Percentiles rank a stretch among this genome's conserved stretches.
These are phyloP conservation scores for Drechslerella coelobrocha DNA, from an alignment of 2,329 filamentous ascomycete genomes.

Conservation along the genomic window DNA sequence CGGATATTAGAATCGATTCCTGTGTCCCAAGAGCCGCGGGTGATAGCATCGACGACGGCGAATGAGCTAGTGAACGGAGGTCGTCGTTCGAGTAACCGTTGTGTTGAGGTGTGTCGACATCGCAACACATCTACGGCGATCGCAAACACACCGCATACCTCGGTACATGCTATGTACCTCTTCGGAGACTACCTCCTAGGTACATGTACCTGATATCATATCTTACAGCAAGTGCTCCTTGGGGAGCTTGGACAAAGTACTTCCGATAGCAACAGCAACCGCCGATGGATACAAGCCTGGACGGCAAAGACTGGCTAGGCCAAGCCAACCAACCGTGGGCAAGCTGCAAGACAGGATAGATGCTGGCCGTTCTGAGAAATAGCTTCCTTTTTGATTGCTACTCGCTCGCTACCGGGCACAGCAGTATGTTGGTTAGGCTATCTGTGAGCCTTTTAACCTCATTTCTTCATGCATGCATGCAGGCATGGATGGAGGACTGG, in stretches of 20 bases:
- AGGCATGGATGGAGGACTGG: conserved; percentile 1
- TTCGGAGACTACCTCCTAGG: background rate
- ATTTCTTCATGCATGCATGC: conserved; percentile 14
- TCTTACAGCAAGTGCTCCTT: too few species aligned
- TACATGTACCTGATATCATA: too few species aligned
- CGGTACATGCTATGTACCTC: background rate
- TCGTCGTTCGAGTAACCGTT: background rate
- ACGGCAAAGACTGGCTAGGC: conserved; percentile 42
- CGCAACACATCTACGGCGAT: background rate
- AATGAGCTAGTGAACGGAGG: background rate
- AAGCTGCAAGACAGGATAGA: too few species aligned
- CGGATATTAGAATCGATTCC: background rate
- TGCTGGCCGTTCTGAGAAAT: conserved; percentile 43
- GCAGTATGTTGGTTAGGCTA: conserved; percentile 28
- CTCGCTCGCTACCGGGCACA: conserved; percentile 48
- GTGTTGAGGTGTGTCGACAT: background rate
- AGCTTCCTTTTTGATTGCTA: conserved; percentile 33
- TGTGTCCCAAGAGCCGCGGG: background rate
- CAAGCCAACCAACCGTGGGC: conserved; percentile 38
- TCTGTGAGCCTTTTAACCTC: conserved; percentile 47
- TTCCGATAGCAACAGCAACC: conserved; percentile 25
- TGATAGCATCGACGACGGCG: background rate
- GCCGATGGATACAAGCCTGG: conserved; percentile 27
- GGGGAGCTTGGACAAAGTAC: too few species aligned
- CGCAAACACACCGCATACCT: background rate